Evolutionary conservation across 306 rosid species (phyloP).

Genomic region (Rosa multiflora): DNA sequence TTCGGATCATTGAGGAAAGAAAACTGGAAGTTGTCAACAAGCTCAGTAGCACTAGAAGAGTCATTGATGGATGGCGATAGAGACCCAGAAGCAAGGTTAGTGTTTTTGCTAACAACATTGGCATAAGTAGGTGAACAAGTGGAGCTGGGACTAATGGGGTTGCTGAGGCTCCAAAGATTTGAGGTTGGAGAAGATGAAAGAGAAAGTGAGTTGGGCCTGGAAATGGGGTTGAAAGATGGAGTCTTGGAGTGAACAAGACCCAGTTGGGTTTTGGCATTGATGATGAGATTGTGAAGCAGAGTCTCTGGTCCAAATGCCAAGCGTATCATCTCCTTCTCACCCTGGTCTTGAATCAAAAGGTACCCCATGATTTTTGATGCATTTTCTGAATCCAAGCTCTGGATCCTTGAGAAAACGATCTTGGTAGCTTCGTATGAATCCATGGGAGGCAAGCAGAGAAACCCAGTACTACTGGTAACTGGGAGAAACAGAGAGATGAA

Average conservation of each 20-base stretch:
- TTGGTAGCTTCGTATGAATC: slow-evolving; percentile 80
- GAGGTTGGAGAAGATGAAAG: slow-evolving; percentile 54
- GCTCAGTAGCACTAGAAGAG: slow-evolving; percentile 25
- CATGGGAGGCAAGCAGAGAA: slow-evolving; percentile 31
- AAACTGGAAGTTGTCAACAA: slow-evolving; percentile 53
- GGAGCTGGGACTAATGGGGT: slow-evolving; percentile 53
- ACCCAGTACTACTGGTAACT: not conserved
- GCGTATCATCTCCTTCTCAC: slow-evolving; percentile 67
- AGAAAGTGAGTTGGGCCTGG: slow-evolving; percentile 67
- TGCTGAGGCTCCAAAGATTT: slow-evolving; percentile 46
- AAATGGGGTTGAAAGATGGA: slow-evolving; percentile 62
- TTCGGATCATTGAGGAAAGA: slow-evolving; percentile 57
- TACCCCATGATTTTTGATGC: slow-evolving; percentile 93
- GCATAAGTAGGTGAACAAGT: slow-evolving; percentile 53
- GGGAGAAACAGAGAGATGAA: not conserved
- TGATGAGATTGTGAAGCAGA: slow-evolving; percentile 49
- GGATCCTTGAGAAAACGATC: slow-evolving; percentile 65
- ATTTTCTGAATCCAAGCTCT: slow-evolving; percentile 71
- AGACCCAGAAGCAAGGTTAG: slow-evolving; percentile 36
- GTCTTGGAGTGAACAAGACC: slow-evolving; percentile 35
- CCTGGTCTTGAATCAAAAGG: slow-evolving; percentile 64
- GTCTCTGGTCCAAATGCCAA: slow-evolving; percentile 70
- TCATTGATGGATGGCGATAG: not conserved
- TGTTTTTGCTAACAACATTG: slow-evolving; percentile 50
- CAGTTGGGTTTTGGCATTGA: slow-evolving; percentile 62